Evolutionary conservation across 2,329 filamentous ascomycete genomes (phyloP).

Genomic region (Beauveria sp.): DNA sequence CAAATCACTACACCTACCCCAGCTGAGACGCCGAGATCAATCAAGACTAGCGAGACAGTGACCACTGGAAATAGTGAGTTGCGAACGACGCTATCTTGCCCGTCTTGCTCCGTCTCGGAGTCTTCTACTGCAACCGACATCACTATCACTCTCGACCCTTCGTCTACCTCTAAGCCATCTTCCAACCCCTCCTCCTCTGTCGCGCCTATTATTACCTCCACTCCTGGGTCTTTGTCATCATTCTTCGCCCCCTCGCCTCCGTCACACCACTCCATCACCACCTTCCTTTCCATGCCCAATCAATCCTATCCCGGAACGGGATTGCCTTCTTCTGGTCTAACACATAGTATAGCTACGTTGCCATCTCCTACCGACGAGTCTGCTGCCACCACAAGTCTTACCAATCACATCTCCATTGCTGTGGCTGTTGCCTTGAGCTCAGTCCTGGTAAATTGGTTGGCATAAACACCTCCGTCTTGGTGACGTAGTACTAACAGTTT

Average conservation of each 20-base stretch:
- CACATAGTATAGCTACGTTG: slow-evolving; percentile 9
- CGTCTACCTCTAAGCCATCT: neutral
- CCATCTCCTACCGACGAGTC: slow-evolving; percentile 6
- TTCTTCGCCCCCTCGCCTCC: neutral
- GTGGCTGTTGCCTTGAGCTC: slow-evolving; percentile 1
- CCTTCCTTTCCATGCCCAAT: slow-evolving; percentile 5
- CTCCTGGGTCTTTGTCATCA: neutral
- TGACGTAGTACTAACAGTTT: neutral
- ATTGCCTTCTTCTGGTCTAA: slow-evolving; percentile 6
- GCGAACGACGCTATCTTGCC: slow-evolving; percentile 4
- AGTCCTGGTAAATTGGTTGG: slow-evolving; percentile 1
- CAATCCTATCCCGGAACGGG: neutral
- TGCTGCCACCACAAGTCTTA: neutral
- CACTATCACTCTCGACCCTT: slow-evolving; percentile 4
- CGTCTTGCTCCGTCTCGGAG: slow-evolving; percentile 1
- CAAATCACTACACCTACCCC: neutral
- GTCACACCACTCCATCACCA: slow-evolving; percentile 1
- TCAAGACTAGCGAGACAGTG: slow-evolving; percentile 1
- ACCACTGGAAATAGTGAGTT: slow-evolving; percentile 7
- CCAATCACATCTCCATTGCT: slow-evolving; percentile 3
- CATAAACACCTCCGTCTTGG: neutral
- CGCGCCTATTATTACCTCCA: neutral
- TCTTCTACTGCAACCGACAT: slow-evolving; percentile 1
- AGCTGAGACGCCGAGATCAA: neutral
- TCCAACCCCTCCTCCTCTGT: too few species aligned